phyloP scores from a whole-genome alignment of 768 basidiomycete species.

The Hebeloma cylindrosporum region DNA sequence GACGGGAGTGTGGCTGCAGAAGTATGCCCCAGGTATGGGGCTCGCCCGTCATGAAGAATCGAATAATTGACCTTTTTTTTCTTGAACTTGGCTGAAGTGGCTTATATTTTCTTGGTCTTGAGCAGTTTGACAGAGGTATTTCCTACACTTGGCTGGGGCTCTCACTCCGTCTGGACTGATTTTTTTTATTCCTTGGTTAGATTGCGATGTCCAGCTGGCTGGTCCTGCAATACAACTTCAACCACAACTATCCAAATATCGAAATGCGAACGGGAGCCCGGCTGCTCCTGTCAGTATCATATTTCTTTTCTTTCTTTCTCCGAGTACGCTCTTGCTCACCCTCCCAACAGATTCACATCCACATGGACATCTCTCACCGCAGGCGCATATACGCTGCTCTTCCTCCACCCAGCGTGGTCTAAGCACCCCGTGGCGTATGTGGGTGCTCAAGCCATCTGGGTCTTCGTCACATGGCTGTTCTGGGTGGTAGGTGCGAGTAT shows the following conservation, averaged over 20 bases:
- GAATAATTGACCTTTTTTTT: constrained; percentile 14
- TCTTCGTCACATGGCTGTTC: constrained; percentile 55
- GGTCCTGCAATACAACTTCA: constrained; percentile 53
- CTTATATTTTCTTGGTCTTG: constrained; percentile 52
- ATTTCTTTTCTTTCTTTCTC: background rate
- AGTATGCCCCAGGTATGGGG: constrained; percentile 56
- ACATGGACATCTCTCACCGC: constrained; percentile 62
- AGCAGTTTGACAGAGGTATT: constrained; percentile 48
- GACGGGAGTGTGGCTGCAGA: constrained; percentile 44
- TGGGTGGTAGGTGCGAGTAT: constrained; percentile 60
- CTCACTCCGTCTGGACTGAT: background rate
- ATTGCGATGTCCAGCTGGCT: constrained; percentile 59
- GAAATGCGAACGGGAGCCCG: constrained; percentile 43
- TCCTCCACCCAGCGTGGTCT: constrained; percentile 60
- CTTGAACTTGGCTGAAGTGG: constrained; percentile 42
- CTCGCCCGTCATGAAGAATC: no score
- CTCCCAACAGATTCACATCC: constrained; percentile 46
- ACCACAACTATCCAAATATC: constrained; percentile 50
- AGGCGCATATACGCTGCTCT: constrained; percentile 52
- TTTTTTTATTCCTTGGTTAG: constrained; percentile 27
- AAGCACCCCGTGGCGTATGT: constrained; percentile 53
- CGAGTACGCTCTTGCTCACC: constrained; percentile 2
- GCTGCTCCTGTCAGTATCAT: constrained; percentile 46
- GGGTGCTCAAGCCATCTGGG: constrained; percentile 61
- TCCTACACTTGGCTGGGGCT: background rate